Conservation (phyloP, 2,329 filamentous ascomycete species). For the Cladosporium sp. region DNA sequence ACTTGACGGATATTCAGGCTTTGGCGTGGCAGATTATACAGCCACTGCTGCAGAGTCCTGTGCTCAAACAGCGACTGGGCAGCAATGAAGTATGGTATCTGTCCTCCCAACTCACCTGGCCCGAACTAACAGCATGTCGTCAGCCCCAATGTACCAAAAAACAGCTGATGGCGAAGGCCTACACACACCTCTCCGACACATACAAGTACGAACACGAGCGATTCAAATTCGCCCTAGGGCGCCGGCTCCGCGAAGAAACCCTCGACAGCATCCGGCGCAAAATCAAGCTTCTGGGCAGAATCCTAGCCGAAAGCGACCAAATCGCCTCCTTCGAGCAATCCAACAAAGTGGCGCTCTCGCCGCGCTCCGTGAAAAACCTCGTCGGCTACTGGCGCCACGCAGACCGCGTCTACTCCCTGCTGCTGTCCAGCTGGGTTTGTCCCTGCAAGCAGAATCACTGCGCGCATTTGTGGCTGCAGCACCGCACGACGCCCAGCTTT, state of each 20-base stretch:
- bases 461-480: slow-evolving; percentile 19
- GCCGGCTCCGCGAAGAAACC: not conserved
- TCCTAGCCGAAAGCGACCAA: too few species aligned
- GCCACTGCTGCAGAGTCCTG: slow-evolving; percentile 1
- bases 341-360: not conserved
- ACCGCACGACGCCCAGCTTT: slow-evolving; percentile 6
- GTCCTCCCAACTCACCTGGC: too few species aligned
- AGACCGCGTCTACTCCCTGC: slow-evolving; percentile 10
- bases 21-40: slow-evolving; percentile 3
- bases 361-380: slow-evolving; percentile 1
- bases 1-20: slow-evolving; percentile 5
- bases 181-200: not conserved
- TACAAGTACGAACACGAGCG: not conserved
- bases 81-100: too few species aligned
- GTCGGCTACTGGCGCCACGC: slow-evolving; percentile 16
- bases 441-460: slow-evolving; percentile 12
- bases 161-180: too few species aligned
- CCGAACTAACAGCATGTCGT: too few species aligned
- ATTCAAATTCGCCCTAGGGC: slow-evolving; percentile 13
- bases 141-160: not conserved
- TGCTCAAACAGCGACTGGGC: too few species aligned
- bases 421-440: slow-evolving; percentile 9
- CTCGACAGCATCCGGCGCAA: too few species aligned
- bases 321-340: not conserved
- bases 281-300: too few species aligned